phyloP scores from a whole-genome alignment of 768 basidiomycete species.

The Hypholoma sublateritium region DNA sequence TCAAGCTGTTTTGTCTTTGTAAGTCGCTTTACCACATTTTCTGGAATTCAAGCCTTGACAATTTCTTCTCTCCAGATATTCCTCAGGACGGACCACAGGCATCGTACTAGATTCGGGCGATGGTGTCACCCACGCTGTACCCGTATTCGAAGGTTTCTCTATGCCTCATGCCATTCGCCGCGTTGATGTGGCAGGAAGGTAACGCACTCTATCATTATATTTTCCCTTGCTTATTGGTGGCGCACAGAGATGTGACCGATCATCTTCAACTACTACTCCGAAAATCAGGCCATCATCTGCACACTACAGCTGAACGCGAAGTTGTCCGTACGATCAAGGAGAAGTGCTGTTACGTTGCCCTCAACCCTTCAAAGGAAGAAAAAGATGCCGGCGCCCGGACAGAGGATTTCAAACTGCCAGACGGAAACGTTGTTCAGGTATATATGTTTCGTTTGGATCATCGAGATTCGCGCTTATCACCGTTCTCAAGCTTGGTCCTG shows the following conservation, averaged over 20 bases:
- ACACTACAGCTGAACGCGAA: constrained; percentile 96
- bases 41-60: constrained; percentile 11
- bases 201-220: constrained; percentile 20
- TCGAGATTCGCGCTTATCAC: constrained; percentile 13
- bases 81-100: constrained; percentile 97
- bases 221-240: constrained; percentile 17
- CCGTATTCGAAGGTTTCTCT: constrained; percentile 98
- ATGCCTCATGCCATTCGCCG: constrained; percentile 98
- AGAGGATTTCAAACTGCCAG: constrained; percentile 92
- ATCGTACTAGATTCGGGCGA: constrained; percentile 99
- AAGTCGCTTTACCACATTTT: constrained; percentile 25
- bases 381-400: constrained; percentile 77
- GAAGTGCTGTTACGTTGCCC: constrained; percentile 93
- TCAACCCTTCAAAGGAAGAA: constrained; percentile 93
- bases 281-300: constrained; percentile 91
- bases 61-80: constrained; percentile 63
- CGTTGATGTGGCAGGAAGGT: constrained; percentile 96
- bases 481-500: constrained; percentile 74
- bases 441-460: constrained; percentile 20
- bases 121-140: constrained; percentile 97
- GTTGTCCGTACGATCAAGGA: constrained; percentile 98
- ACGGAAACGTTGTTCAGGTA: constrained; percentile 92
- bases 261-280: constrained; percentile 92
- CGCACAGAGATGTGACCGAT: constrained; percentile 87
- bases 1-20: constrained; percentile 96